Evolutionary conservation across 1,139 yeast species (phyloP).

Genomic region (Maudiozyma humilis): DNA sequence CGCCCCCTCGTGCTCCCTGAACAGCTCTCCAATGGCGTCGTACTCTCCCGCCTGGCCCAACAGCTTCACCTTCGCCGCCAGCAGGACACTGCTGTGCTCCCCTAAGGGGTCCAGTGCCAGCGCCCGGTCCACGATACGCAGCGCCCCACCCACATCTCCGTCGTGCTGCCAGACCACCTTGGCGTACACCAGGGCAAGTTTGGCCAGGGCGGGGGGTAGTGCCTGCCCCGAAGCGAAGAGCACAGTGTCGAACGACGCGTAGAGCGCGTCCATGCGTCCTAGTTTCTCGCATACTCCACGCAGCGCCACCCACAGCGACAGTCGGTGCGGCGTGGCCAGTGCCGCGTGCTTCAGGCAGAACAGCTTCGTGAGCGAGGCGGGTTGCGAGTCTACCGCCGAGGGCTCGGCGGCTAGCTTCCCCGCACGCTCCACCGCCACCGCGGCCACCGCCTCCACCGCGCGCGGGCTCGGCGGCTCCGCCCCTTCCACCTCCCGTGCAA

Average conservation of each 20-base stretch:
- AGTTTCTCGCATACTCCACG: conserved; percentile 40
- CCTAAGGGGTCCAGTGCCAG: conserved; percentile 37
- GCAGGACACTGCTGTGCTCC: conserved; percentile 47
- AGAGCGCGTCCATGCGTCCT: conserved; percentile 33
- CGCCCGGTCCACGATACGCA: conserved; percentile 45
- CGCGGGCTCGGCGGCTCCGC: too few relatives aligned
- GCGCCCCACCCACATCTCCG: conserved; percentile 45
- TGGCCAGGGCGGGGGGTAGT: conserved; percentile 41
- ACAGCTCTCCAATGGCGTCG: conserved; percentile 38
- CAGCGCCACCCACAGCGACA: conserved; percentile 49
- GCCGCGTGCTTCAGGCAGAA: neutral
- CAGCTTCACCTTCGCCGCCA: conserved; percentile 65
- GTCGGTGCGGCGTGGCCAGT: conserved; percentile 38
- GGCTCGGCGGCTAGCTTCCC: too few relatives aligned
- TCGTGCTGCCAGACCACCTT: conserved; percentile 52
- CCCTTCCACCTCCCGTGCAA: too few relatives aligned
- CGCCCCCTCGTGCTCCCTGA: too few relatives aligned
- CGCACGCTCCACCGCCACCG: too few relatives aligned
- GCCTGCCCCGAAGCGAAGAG: conserved; percentile 30
- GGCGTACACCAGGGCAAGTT: conserved; percentile 62
- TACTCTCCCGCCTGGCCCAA: conserved; percentile 40
- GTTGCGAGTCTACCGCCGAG: too few relatives aligned
- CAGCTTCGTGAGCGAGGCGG: conserved; percentile 7
- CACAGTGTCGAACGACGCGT: conserved; percentile 42
- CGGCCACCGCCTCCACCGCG: too few relatives aligned